phyloP scores from a whole-genome alignment of 2,329 filamentous ascomycete species.

The Paecilomyces formosus region DNA sequence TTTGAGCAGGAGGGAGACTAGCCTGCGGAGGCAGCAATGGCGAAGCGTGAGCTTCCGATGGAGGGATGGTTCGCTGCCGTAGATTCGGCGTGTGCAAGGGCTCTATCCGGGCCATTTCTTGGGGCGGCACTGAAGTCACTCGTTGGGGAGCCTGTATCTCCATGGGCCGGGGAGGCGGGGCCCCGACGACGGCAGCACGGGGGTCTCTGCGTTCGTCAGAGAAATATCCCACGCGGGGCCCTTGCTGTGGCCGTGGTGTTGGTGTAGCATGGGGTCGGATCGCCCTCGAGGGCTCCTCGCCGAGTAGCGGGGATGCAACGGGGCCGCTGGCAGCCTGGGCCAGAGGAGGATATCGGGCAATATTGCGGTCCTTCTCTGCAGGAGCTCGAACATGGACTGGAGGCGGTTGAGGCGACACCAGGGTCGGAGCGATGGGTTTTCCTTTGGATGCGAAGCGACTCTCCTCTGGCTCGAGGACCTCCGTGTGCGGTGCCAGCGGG shows the following conservation, averaged over 20 bases:
- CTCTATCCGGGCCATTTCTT: constrained; percentile 29
- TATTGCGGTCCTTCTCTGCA: constrained; percentile 28
- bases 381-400: constrained; percentile 20
- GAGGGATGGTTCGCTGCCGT: constrained; percentile 8
- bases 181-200: constrained; percentile 12
- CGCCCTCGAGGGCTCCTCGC: constrained; percentile 24
- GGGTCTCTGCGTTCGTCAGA: constrained; percentile 32
- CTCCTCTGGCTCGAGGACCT: constrained; percentile 27
- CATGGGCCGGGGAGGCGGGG: constrained; percentile 17
- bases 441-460: constrained; percentile 20
- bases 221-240: constrained; percentile 39
- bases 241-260: constrained; percentile 24
- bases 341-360: constrained; percentile 29
- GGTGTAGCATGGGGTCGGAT: constrained; percentile 23
- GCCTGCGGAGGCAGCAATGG: constrained; percentile 13
- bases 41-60: constrained; percentile 14
- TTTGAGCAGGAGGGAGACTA: constrained; percentile 12
- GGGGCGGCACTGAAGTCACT: constrained; percentile 17
- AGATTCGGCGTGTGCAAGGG: constrained; percentile 17
- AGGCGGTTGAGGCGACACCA: constrained; percentile 22
- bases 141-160: constrained; percentile 24
- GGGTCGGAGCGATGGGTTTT: constrained; percentile 17
- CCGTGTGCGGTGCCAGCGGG: constrained; percentile 36
- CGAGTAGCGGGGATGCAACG: constrained; percentile 16
- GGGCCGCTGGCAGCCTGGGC: constrained; percentile 29